Evolutionary conservation across 1,284 basidiomycete genomes (phyloP).

Genomic region (Leccinum solheimii): DNA sequence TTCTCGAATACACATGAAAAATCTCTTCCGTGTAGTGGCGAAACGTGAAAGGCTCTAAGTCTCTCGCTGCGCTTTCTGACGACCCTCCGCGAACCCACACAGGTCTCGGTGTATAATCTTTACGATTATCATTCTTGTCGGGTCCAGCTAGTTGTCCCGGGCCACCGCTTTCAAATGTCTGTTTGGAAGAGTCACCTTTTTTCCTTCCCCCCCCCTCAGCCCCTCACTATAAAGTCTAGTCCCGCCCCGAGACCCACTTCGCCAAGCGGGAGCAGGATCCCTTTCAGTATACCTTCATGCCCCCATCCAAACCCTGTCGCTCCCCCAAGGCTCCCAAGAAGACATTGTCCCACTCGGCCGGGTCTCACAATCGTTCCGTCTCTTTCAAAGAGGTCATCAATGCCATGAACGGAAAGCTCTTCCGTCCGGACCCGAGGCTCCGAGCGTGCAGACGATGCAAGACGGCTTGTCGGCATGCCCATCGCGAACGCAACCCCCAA

Average conservation of each 20-base stretch:
- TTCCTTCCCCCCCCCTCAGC: neutral
- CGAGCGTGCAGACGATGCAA: conserved; percentile 37
- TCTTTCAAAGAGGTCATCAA: conserved; percentile 57
- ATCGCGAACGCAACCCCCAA: conserved; percentile 17
- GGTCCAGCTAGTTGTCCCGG: too few relatives aligned
- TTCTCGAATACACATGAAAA: too few relatives aligned
- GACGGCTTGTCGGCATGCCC: conserved; percentile 28
- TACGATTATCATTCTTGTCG: too few relatives aligned
- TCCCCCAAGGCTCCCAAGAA: conserved; percentile 13
- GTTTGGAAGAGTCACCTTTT: too few relatives aligned
- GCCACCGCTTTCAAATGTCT: too few relatives aligned
- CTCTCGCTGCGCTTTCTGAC: too few relatives aligned
- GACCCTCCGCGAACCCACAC: too few relatives aligned
- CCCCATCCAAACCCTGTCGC: conserved; percentile 15
- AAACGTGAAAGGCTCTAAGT: too few relatives aligned
- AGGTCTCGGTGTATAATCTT: too few relatives aligned
- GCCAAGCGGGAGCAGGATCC: conserved; percentile 20
- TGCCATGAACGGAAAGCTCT: conserved; percentile 61
- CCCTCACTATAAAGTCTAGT: conserved; percentile 19
- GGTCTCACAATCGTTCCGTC: conserved; percentile 30
- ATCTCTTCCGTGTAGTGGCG: too few relatives aligned
- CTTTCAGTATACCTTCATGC: conserved; percentile 35
- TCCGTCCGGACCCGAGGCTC: conserved; percentile 42
- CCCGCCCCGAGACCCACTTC: conserved; percentile 15
- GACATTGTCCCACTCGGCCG: conserved; percentile 6